Base-by-base conservation (phyloP, 2,329 filamentous ascomycete genomes). In the Pseudogymnoascus sp. region DNA sequence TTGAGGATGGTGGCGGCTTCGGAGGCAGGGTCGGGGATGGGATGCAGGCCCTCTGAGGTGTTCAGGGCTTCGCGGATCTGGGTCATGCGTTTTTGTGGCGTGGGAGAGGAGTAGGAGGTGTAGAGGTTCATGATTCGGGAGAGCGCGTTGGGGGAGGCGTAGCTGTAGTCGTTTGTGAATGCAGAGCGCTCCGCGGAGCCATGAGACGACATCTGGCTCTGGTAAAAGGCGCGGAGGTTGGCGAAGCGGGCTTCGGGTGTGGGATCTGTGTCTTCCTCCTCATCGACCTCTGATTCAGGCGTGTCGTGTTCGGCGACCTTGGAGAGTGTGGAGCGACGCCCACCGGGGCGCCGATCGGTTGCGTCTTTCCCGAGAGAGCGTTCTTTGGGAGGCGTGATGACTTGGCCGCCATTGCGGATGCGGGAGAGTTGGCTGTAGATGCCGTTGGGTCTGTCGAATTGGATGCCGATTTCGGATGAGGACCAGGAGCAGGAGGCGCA, bases 401-500 rank as follows among this genome's bases (percentile, higher is more conserved):
- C 74, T 41, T 78, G 73, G 5, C 85, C 84, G 35, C 84, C 84
- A 66, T 87, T 86, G 41, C 85, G 86, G 63, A 95, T 76, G 69
- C 88, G 89, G 38, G 87, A 78, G 7, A 96, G 79, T 73, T 99
- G 95, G 28, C 83, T 81, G 67, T 90, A 88, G 65, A 99, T 92
- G 65, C 91, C 91, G 64, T 90, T 95, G 8, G 90, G 87, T 69
- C 93, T 93, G 70, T 93, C 91, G 72, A 99, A 96, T 70, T 90
- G 86, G 74, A 99, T 88, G 38, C 89, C 91, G 43, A 96, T 90
- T 72, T 99, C 95, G 61, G 88, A 83, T 1, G 92, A 93, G 66
- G 86, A 91, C 95, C 95, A 99, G 74, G 90, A 87, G 78, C 95
- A 99, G 76, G 96, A 96, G 60, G 87, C 86, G 78, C 95, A 99